Evolutionary conservation across 2,329 filamentous ascomycete species (phyloP).

Genomic region (Cytospora mali): DNA sequence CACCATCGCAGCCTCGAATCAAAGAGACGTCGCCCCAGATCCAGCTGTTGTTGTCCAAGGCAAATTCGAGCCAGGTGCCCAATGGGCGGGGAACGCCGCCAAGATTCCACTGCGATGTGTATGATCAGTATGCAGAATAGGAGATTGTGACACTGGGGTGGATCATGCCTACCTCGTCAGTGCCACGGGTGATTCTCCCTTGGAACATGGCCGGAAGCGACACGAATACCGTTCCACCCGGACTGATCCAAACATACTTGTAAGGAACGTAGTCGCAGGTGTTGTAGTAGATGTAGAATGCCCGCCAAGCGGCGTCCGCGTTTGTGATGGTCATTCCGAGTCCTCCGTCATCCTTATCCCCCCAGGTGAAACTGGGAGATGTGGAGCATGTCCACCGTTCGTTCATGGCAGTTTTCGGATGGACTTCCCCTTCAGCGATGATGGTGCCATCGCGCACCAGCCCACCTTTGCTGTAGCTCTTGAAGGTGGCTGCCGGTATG

Average conservation of each 20-base stretch:
- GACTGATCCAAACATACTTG: conserved; percentile 35
- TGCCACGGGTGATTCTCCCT: conserved; percentile 34
- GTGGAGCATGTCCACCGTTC: conserved; percentile 27
- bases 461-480: conserved; percentile 12
- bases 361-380: conserved; percentile 28
- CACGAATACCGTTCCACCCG: conserved; percentile 32
- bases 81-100: conserved; percentile 33
- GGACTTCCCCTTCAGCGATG: background rate
- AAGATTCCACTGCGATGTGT: conserved; percentile 27
- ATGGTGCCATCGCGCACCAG: conserved; percentile 1
- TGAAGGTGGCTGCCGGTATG: background rate
- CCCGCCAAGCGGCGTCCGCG: conserved; percentile 27
- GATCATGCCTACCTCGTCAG: conserved; percentile 26
- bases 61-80: conserved; percentile 36
- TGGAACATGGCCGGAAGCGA: conserved; percentile 34
- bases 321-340: conserved; percentile 31
- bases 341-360: conserved; percentile 29
- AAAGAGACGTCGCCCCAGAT: conserved; percentile 35
- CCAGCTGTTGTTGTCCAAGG: conserved; percentile 30
- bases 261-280: conserved; percentile 34
- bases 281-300: conserved; percentile 35
- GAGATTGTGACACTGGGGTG: background rate
- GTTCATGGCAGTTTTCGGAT: background rate
- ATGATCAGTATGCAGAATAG: too few relatives aligned
- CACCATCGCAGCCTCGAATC: conserved; percentile 36